Evolutionary conservation across 1,139 yeast genomes (phyloP).

Genomic region (Pichia norvegensis): DNA sequence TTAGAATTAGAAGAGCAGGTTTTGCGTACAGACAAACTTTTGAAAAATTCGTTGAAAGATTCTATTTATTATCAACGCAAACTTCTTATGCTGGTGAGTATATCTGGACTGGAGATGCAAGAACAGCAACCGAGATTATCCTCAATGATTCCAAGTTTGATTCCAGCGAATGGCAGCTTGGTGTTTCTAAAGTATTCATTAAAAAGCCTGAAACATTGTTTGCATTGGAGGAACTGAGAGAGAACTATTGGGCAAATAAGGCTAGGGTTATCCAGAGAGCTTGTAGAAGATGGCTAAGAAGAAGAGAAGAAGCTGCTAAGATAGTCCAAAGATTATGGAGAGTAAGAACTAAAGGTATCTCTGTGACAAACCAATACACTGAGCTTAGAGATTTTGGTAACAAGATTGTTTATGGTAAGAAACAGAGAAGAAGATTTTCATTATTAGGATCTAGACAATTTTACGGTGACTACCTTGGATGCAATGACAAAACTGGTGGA

Average conservation of each 20-base stretch:
- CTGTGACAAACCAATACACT: conserved; percentile 51
- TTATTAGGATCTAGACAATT: conserved; percentile 85
- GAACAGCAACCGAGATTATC: conserved; percentile 74
- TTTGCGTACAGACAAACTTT: conserved; percentile 97
- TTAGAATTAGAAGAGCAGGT: conserved; percentile 96
- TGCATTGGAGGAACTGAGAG: conserved; percentile 94
- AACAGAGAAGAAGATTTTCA: conserved; percentile 86
- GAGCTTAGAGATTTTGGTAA: conserved; percentile 82
- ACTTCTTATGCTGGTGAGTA: conserved; percentile 98
- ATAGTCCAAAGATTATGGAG: conserved; percentile 82
- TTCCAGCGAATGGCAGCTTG: conserved; percentile 76
- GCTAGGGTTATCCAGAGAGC: conserved; percentile 97
- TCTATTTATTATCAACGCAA: conserved; percentile 75
- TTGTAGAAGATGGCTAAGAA: conserved; percentile 76
- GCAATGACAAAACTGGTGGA: conserved; percentile 69
- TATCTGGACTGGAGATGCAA: conserved; percentile 85
- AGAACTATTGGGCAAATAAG: conserved; percentile 96
- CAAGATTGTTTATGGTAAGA: conserved; percentile 58
- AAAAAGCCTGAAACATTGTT: conserved; percentile 96
- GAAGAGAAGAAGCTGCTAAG: conserved; percentile 82
- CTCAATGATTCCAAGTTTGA: conserved; percentile 78
- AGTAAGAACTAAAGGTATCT: conserved; percentile 58
- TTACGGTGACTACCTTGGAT: conserved; percentile 87
- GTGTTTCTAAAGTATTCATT: conserved; percentile 89
- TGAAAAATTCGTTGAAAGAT: conserved; percentile 95